A percentile compares a stretch with the other conserved stretches of the same genome.
phyloP scores from a whole-genome alignment of 805 yeast species.

The Clavispora asparagi region DNA sequence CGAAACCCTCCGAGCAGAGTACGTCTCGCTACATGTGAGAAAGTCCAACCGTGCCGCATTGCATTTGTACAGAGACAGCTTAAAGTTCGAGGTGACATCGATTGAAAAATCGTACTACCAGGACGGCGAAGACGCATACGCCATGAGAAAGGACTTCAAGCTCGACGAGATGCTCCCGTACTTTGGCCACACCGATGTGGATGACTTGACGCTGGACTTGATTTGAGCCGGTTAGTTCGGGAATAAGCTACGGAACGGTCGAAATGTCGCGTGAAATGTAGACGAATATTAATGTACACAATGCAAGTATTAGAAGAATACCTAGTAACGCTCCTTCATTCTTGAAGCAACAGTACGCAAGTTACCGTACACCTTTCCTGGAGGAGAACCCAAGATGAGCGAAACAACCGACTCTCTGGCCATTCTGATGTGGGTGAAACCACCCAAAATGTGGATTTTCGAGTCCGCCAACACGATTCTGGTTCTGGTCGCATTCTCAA shows the following conservation, averaged over 20 bases:
- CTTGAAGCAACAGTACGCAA: slow-evolving; percentile 95
- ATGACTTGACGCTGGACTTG: slow-evolving; percentile 43
- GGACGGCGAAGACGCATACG: slow-evolving; percentile 96
- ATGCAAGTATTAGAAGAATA: not conserved
- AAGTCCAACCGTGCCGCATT: slow-evolving; percentile 91
- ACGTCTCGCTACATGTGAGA: slow-evolving; percentile 89
- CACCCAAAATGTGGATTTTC: slow-evolving; percentile 94
- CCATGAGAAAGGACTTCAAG: slow-evolving; percentile 73
- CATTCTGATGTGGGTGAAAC: slow-evolving; percentile 93
- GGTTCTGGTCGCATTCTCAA: slow-evolving; percentile 97
- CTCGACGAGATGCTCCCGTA: slow-evolving; percentile 60
- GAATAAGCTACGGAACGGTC: not conserved
- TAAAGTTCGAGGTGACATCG: slow-evolving; percentile 73
- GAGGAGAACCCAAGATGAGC: slow-evolving; percentile 94
- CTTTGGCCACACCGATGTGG: slow-evolving; percentile 40
- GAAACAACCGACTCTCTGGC: slow-evolving; percentile 98
- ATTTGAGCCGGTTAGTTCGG: slow-evolving; percentile 2
- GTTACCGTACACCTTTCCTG: slow-evolving; percentile 97
- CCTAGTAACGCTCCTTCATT: slow-evolving; percentile 87
- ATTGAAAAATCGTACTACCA: slow-evolving; percentile 90
- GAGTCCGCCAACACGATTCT: slow-evolving; percentile 96
- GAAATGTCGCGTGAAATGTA: not conserved
- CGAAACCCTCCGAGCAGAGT: slow-evolving; percentile 75
- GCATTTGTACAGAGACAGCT: slow-evolving; percentile 82
- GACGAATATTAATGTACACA: not conserved